Conservation (phyloP, 108 stramenopile species). For the Nitzschia palea region DNA sequence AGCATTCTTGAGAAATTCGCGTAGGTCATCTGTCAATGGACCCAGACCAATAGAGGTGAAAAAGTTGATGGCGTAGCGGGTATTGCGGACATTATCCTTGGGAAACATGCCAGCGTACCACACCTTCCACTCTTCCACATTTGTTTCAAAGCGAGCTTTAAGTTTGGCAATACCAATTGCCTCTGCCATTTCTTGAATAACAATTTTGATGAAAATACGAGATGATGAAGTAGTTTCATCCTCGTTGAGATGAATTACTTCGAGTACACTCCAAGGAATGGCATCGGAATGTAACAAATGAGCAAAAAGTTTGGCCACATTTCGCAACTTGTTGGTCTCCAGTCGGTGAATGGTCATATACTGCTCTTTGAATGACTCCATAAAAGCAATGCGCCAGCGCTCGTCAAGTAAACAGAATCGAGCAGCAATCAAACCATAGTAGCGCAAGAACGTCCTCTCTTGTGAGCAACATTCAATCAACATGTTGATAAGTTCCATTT, state of each 20-base stretch:
- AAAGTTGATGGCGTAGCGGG: conserved; percentile 98
- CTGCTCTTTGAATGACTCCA: conserved; percentile 79
- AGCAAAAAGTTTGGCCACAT: conserved; percentile 99
- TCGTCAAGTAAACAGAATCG: conserved; percentile 93
- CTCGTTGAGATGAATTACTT: conserved; percentile 90
- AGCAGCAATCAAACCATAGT: conserved; percentile 93
- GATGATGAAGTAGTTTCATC: conserved; percentile 96
- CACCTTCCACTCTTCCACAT: conserved; percentile 60
- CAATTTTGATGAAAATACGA: conserved; percentile 98
- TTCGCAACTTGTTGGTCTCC: conserved; percentile 98
- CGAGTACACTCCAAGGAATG: conserved; percentile 94
- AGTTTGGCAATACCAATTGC: conserved; percentile 91
- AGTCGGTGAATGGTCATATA: conserved; percentile 95
- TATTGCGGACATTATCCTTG: conserved; percentile 92
- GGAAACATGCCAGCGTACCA: conserved; percentile 96
- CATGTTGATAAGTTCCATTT: conserved; percentile 93
- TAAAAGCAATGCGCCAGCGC: conserved; percentile 90
- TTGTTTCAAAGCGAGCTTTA: conserved; percentile 84
- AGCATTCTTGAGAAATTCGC: conserved; percentile 92
- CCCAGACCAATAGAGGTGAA: conserved; percentile 98
- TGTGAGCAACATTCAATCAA: conserved; percentile 98
- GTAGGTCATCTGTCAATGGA: conserved; percentile 95
- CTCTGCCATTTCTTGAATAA: conserved; percentile 96
- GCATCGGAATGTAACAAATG: conserved; percentile 97
- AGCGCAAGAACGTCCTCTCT: conserved; percentile 93